phyloP scores from a whole-genome alignment of 352 stramenopile species.

The Aphanomyces euteiches region DNA sequence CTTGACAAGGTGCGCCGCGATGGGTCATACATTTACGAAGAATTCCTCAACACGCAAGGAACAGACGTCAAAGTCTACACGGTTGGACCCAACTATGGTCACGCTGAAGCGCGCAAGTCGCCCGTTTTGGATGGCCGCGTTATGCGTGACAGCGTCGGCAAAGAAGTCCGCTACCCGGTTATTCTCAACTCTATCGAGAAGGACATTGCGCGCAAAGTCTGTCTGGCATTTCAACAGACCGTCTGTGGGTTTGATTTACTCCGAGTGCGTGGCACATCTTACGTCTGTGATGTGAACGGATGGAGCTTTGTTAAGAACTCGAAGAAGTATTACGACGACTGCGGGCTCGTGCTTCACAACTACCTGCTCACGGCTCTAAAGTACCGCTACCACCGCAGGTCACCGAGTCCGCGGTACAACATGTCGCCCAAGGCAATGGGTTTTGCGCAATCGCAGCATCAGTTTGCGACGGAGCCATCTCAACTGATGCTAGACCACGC shows the following conservation, averaged over 20 bases:
- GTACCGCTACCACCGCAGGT: slow-evolving; percentile 72
- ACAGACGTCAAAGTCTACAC: slow-evolving; percentile 99
- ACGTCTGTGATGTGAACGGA: slow-evolving; percentile 99
- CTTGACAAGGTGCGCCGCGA: slow-evolving; percentile 81
- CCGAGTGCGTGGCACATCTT: slow-evolving; percentile 87
- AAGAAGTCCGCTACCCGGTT: slow-evolving; percentile 98
- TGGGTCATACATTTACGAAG: slow-evolving; percentile 95
- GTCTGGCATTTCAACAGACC: slow-evolving; percentile 96
- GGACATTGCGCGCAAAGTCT: slow-evolving; percentile 94
- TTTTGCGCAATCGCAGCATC: slow-evolving; percentile 23
- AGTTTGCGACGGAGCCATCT: slow-evolving; percentile 67
- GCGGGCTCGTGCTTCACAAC: slow-evolving; percentile 92
- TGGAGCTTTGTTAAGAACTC: slow-evolving; percentile 99
- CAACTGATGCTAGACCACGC: not conserved
- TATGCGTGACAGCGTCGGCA: slow-evolving; percentile 93
- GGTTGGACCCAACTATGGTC: slow-evolving; percentile 97
- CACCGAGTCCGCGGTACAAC: slow-evolving; percentile 40
- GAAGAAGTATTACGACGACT: slow-evolving; percentile 99
- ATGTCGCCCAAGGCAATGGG: slow-evolving; percentile 38
- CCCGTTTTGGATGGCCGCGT: slow-evolving; percentile 96
- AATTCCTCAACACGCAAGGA: slow-evolving; percentile 99
- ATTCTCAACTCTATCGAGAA: slow-evolving; percentile 98
- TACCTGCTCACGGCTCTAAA: slow-evolving; percentile 78
- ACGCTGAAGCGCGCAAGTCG: slow-evolving; percentile 98
- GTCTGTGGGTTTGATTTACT: slow-evolving; percentile 99